These are phyloP conservation scores for Venturia oleaginea DNA, from an alignment of 2,329 filamentous ascomycete species.

Conservation along the genomic window DNA sequence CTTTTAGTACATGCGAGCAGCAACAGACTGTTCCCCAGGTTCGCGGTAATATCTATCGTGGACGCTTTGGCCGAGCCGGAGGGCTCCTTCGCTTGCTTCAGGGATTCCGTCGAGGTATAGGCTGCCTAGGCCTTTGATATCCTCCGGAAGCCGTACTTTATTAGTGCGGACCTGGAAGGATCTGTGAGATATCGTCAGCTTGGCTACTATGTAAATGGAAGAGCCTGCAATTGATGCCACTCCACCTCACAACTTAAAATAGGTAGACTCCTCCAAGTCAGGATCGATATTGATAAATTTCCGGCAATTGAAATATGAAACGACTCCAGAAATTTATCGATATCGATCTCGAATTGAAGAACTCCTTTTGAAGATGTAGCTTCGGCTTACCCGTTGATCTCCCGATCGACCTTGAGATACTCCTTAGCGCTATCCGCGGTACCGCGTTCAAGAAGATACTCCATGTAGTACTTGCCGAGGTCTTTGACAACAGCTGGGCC, in stretches of 20 bases:
- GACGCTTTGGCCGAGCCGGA: slow-evolving; percentile 11
- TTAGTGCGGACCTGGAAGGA: slow-evolving; percentile 1
- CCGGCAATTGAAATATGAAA: not conserved
- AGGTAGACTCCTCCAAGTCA: not conserved
- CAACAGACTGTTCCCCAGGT: not conserved
- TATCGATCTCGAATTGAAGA: not conserved
- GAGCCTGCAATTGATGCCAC: too few species aligned
- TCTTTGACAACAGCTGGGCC: slow-evolving; percentile 60
- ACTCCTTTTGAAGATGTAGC: not conserved
- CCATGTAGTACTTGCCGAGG: slow-evolving; percentile 68
- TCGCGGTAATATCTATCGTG: slow-evolving; percentile 12
- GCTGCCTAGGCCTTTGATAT: not conserved
- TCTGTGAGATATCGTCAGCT: not conserved
- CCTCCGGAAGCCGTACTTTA: slow-evolving; percentile 4
- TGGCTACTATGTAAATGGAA: too few species aligned
- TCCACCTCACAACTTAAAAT: too few species aligned
- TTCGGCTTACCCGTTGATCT: slow-evolving; percentile 61
- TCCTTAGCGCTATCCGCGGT: slow-evolving; percentile 77
- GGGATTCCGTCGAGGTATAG: slow-evolving; percentile 8
- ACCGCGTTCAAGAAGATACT: slow-evolving; percentile 74
- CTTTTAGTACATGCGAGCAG: not conserved
- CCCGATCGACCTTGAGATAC: slow-evolving; percentile 72
- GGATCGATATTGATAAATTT: not conserved
- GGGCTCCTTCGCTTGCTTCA: not conserved
- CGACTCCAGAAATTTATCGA: not conserved